Percentiles rank a stretch among this genome's conserved stretches.
Conservation (phyloP, 1,139 yeast species). For the Blastobotrys illinoisensis region DNA sequence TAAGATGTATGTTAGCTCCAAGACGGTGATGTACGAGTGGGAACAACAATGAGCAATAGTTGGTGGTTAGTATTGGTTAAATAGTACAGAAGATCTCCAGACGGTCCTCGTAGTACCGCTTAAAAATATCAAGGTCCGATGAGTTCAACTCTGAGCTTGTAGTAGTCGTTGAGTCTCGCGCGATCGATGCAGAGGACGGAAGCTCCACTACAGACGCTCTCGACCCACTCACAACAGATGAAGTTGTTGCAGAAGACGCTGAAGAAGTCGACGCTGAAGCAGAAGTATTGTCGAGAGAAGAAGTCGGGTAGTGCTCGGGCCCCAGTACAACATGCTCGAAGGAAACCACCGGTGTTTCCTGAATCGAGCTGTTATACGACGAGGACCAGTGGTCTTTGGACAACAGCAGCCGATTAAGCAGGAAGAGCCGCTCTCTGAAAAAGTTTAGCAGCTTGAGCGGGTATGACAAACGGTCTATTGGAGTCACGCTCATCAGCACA, state of each 20-base stretch:
- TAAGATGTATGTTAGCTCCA: too few relatives aligned
- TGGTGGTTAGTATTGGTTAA: not conserved
- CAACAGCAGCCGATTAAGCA: conserved; percentile 28
- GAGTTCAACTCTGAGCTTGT: not conserved
- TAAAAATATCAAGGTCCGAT: conserved; percentile 19
- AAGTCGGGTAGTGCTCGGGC: conserved; percentile 21
- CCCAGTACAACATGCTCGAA: conserved; percentile 18
- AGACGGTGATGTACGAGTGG: too few relatives aligned
- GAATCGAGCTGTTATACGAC: conserved; percentile 23
- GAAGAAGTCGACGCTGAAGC: not conserved
- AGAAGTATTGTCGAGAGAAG: not conserved
- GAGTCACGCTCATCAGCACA: conserved; percentile 14
- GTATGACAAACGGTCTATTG: conserved; percentile 23
- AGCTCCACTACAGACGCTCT: not conserved
- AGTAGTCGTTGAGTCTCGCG: not conserved
- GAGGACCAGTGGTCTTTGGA: conserved; percentile 29
- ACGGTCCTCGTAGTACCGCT: conserved; percentile 26
- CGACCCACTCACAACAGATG: not conserved
- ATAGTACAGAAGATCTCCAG: conserved; percentile 23
- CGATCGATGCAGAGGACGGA: not conserved
- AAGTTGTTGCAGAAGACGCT: not conserved
- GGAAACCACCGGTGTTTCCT: conserved; percentile 26
- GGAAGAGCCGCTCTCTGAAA: conserved; percentile 32
- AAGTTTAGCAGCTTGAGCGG: conserved; percentile 32
- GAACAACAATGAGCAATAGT: not conserved